Evolutionary conservation across 2,329 filamentous ascomycete species (phyloP).

Genomic region (Chalaropsis ovoidea): DNA sequence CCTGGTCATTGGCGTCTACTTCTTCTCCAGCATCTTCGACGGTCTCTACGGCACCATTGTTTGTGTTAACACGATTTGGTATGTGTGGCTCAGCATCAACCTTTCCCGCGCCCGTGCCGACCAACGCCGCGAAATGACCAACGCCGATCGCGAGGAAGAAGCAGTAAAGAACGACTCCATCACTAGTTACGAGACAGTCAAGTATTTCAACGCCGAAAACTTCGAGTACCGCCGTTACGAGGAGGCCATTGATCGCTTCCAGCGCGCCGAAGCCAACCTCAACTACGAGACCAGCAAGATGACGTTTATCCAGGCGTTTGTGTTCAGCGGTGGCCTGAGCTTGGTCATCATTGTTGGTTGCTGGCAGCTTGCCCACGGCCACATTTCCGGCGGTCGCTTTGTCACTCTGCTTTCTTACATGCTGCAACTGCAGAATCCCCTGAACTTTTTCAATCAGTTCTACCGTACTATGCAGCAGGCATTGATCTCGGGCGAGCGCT

Average conservation of each 20-base stretch:
- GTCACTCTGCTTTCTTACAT: constrained; percentile 66
- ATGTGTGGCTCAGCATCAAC: constrained; percentile 90
- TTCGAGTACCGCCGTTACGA: constrained; percentile 69
- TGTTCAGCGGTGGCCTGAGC: constrained; percentile 68
- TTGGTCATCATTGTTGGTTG: constrained; percentile 63
- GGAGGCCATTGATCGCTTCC: constrained; percentile 58
- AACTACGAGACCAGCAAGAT: constrained; percentile 67
- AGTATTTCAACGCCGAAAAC: constrained; percentile 77
- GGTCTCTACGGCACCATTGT: constrained; percentile 55
- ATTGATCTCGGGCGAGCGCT: constrained; percentile 92
- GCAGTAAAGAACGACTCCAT: constrained; percentile 98
- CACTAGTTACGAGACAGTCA: constrained; percentile 93
- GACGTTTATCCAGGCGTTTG: constrained; percentile 69
- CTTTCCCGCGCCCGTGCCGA: constrained; percentile 91
- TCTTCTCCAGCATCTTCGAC: constrained; percentile 70
- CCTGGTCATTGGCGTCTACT: constrained; percentile 71
- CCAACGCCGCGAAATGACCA: constrained; percentile 86
- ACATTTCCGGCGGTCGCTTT: constrained; percentile 59
- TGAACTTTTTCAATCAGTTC: constrained; percentile 88
- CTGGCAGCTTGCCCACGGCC: constrained; percentile 61
- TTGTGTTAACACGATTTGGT: constrained; percentile 84
- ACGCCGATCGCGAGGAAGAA: constrained; percentile 87
- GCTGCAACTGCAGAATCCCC: constrained; percentile 65
- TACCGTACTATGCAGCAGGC: constrained; percentile 93
- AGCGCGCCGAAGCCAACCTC: constrained; percentile 64